Conservation (phyloP, 768 basidiomycete genomes). For the Mycena filopes region DNA sequence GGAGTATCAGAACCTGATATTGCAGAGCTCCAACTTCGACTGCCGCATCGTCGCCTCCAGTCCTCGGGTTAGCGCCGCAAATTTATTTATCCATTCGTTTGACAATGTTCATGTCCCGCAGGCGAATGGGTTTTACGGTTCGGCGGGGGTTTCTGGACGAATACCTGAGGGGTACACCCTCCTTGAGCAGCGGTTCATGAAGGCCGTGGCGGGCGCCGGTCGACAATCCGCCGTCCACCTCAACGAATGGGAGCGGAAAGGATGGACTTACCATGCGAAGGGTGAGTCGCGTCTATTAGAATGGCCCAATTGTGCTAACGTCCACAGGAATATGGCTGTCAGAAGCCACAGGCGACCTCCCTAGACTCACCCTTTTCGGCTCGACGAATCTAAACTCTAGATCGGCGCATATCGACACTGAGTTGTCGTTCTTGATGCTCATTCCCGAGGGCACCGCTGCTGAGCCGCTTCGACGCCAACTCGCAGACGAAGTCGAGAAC, state of each 20-base stretch:
- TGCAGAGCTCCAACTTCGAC: conserved; percentile 64
- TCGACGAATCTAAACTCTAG: conserved; percentile 96
- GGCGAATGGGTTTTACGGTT: conserved; percentile 97
- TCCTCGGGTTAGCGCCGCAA: conserved; percentile 72
- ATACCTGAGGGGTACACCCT: conserved; percentile 97
- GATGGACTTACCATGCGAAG: conserved; percentile 99
- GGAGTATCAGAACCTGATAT: conserved; percentile 79
- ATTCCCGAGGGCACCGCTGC: conserved; percentile 50
- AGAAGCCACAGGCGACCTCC: conserved; percentile 59
- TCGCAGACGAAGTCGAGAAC: conserved; percentile 64
- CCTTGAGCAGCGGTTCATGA: conserved; percentile 87
- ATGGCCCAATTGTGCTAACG: background rate
- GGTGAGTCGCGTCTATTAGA: conserved; percentile 57
- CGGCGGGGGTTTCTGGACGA: conserved; percentile 87
- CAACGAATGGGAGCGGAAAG: conserved; percentile 86
- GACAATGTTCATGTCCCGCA: conserved; percentile 41
- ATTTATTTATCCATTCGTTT: conserved; percentile 3
- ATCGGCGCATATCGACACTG: conserved; percentile 90
- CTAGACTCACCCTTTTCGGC: conserved; percentile 86
- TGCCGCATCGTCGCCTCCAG: conserved; percentile 86
- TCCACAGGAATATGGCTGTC: conserved; percentile 86
- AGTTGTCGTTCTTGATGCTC: conserved; percentile 87
- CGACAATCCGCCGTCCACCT: conserved; percentile 70
- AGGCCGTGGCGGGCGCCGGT: conserved; percentile 62
- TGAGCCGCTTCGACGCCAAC: conserved; percentile 52